Evolutionary conservation across 371 early-diverging fungal species (phyloP).

Genomic region (Mortierella sp.): DNA sequence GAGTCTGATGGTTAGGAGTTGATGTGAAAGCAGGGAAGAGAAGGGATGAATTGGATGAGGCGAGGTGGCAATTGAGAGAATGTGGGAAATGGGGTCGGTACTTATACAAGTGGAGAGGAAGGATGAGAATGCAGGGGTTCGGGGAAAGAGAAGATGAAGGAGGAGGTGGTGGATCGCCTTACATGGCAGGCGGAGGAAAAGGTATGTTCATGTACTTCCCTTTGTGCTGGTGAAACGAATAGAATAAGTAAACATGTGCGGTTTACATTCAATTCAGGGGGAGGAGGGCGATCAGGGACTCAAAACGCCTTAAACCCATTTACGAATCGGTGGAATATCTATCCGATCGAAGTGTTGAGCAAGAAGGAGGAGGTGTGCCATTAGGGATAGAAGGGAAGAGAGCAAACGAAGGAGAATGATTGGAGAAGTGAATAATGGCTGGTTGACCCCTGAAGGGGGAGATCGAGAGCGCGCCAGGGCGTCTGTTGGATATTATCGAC

Average conservation of each 20-base stretch:
- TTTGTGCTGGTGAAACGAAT: not conserved
- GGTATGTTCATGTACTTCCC: not conserved
- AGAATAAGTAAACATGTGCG: constrained; percentile 5
- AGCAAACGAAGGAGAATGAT: not conserved
- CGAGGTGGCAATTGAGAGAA: not conserved
- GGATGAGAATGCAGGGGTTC: not conserved
- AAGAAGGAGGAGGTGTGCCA: too few species aligned
- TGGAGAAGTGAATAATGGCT: not conserved
- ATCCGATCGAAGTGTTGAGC: constrained; percentile 1
- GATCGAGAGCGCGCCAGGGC: constrained; percentile 7
- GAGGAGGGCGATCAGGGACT: not conserved
- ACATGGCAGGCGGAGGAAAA: not conserved
- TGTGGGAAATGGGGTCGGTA: not conserved
- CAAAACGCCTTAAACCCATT: not conserved
- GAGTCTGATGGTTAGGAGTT: not conserved
- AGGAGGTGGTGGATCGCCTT: not conserved
- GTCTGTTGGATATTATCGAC: not conserved
- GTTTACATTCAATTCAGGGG: not conserved
- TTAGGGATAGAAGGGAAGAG: not conserved
- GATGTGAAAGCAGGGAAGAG: not conserved
- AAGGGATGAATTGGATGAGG: too few species aligned
- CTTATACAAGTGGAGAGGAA: not conserved
- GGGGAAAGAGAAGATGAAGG: not conserved
- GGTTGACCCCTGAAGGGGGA: not conserved
- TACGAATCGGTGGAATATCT: not conserved